These are phyloP conservation scores for Luvunga scandens DNA, from an alignment of 345 rosid genomes.

Conservation along the genomic window DNA sequence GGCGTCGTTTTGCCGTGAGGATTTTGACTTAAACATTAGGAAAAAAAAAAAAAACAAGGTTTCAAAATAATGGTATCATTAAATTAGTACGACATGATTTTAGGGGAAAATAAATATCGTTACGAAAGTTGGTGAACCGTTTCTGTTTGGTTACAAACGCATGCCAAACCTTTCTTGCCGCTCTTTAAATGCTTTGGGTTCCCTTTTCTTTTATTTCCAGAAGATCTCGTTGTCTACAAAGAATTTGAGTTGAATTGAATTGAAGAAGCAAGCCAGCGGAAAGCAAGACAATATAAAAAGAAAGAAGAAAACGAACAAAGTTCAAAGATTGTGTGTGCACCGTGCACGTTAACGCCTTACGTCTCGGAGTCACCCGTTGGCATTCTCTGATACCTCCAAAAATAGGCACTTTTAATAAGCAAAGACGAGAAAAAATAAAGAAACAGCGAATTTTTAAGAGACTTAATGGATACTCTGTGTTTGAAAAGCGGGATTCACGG, in stretches of 20 bases:
- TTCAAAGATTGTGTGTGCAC: conserved; percentile 40
- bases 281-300: neutral
- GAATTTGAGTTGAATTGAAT: neutral
- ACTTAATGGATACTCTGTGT: conserved; percentile 48
- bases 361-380: conserved; percentile 5
- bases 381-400: neutral
- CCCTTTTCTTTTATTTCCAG: neutral
- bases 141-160: conserved; percentile 17
- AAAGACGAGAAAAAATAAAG: neutral
- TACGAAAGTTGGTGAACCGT: conserved; percentile 11
- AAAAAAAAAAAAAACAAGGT: no score
- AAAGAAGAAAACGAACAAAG: conserved; percentile 19
- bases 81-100: neutral
- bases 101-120: neutral
- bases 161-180: conserved; percentile 6
- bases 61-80: neutral
- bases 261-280: neutral
- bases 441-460: neutral
- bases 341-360: conserved; percentile 39
- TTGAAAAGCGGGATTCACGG: conserved; percentile 54
- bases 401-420: no score
- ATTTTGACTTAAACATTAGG: neutral
- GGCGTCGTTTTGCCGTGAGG: neutral
- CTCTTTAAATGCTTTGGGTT: neutral
- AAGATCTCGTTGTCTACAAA: neutral